Evolutionary conservation across 495 filamentous ascomycete species (phyloP), one percentile per base, ranked within the genome.

Genomic region (Hyaloscypha variabilis): DNA sequence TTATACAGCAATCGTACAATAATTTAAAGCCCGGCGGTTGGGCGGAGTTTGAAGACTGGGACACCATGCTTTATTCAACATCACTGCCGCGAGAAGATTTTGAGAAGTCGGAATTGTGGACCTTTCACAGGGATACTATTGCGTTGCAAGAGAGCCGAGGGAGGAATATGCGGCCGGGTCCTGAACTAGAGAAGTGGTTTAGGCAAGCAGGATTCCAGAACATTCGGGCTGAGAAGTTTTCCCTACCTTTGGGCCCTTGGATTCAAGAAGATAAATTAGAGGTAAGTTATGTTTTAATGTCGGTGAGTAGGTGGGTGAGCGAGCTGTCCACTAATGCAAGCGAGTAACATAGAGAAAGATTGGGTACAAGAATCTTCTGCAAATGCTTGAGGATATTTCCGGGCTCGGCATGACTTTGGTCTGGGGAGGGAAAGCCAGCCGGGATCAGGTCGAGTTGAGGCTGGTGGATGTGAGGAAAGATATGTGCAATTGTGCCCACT

Each of bases 201-300:
- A 74, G 74, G 62, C 76, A 82, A 28, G 74, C 83, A 0, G 87
- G 87, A 0, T 88, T 87, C 62, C 76, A 79, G 26, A 77, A 85
- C 58, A 72, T 88, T 23, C 65, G 79, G 42, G 74, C 78, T 58
- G 68, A 73, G 67, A 36, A 23, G 23, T 52, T 64, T 56, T 83
- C 80, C 66, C 63, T 83, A 8, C 85, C 84, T 6, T 76, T 77
- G 19, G 86, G 86, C 42, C 72, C 74, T 1, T 88, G 85, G 86
- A 13, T 34, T 34, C 58, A 34, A 34, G 31, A 34, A 6, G 31
- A 34, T 34, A 34, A 34, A 34, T 34, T 34, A 1, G 31, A 34
- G 31, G 31, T 34, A 34, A 1, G 31, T 34, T 34, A 13, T 34
- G 2, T 34, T 34, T 34, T 6, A 34, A 34, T 34, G 31, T 34